A percentile compares a stretch with the other conserved stretches of the same genome.
phyloP scores from a whole-genome alignment of 257 asterid genomes.

The Mentha longifolia region DNA sequence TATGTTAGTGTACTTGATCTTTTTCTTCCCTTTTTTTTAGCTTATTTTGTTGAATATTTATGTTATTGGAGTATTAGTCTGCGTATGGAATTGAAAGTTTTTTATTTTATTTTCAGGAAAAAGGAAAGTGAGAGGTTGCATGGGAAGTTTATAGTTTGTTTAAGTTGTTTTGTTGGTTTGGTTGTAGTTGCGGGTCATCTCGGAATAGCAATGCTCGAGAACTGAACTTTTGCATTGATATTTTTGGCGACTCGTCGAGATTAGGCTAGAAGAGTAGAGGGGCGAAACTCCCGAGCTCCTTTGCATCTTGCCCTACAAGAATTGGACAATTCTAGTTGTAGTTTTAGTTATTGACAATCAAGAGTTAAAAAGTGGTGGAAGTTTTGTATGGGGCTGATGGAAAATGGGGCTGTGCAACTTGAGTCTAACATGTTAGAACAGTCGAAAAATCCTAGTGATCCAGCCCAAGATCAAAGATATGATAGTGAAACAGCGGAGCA shows the following conservation, averaged over 20 bases:
- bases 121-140: conserved; percentile 30
- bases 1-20: conserved; percentile 32
- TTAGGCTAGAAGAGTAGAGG: conserved; percentile 33
- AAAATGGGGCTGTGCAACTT: conserved; percentile 33
- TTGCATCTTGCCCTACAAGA: conserved; percentile 32
- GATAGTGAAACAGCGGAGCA: conserved; percentile 41
- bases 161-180: conserved; percentile 8
- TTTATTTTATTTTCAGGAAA: neutral
- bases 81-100: conserved; percentile 16
- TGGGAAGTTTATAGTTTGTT: conserved; percentile 15
- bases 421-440: conserved; percentile 37
- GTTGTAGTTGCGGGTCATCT: conserved; percentile 36
- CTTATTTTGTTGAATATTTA: neutral
- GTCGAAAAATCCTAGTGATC: conserved; percentile 25
- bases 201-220: conserved; percentile 12
- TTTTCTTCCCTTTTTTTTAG: conserved; percentile 17
- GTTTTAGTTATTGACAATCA: conserved; percentile 19
- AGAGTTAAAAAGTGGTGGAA: conserved; percentile 27
- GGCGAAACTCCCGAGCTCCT: conserved; percentile 14
- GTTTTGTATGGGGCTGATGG: conserved; percentile 33
- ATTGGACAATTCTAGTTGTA: conserved; percentile 25
- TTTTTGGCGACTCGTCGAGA: conserved; percentile 11
- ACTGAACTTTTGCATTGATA: conserved; percentile 25
- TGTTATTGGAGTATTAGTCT: conserved; percentile 17
- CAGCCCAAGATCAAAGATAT: conserved; percentile 31